A percentile compares a stretch with the other conserved stretches of the same genome.
Evolutionary conservation across 768 basidiomycete species (phyloP).

Genomic region (Lentinula raphanica): DNA sequence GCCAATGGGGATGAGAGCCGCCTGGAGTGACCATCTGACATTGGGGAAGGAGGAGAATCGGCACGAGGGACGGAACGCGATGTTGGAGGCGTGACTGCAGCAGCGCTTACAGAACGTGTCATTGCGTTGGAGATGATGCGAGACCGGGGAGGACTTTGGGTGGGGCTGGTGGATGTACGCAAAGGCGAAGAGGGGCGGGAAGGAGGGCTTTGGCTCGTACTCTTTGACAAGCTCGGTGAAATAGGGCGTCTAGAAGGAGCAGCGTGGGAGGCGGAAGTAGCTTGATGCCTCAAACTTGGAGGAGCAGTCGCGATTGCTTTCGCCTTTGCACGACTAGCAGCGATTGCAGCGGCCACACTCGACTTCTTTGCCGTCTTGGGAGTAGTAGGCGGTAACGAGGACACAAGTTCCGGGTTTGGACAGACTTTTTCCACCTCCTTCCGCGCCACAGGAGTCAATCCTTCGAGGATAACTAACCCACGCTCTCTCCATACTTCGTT

Average conservation of each 20-base stretch:
- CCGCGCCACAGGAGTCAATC: slow-evolving; percentile 60
- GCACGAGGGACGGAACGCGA: slow-evolving; percentile 40
- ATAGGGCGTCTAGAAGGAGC: slow-evolving; percentile 40
- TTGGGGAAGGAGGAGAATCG: slow-evolving; percentile 19
- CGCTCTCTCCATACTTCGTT: slow-evolving; percentile 69
- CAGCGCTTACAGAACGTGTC: slow-evolving; percentile 40
- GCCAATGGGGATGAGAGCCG: slow-evolving; percentile 50
- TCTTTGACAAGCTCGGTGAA: slow-evolving; percentile 38
- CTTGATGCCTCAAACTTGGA: slow-evolving; percentile 75
- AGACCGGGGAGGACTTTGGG: slow-evolving; percentile 41
- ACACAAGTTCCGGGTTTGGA: slow-evolving; percentile 49
- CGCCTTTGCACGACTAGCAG: slow-evolving; percentile 85
- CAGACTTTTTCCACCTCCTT: slow-evolving; percentile 87
- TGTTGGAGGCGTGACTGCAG: slow-evolving; percentile 28
- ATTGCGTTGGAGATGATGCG: slow-evolving; percentile 36
- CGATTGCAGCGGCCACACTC: slow-evolving; percentile 81
- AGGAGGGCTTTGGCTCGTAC: slow-evolving; percentile 21
- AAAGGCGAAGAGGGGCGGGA: slow-evolving; percentile 45
- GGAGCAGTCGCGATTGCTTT: slow-evolving; percentile 80
- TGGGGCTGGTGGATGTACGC: slow-evolving; percentile 42
- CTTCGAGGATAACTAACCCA: slow-evolving; percentile 56
- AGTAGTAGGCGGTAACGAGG: slow-evolving; percentile 39
- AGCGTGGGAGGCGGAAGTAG: slow-evolving; percentile 65
- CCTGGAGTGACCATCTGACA: slow-evolving; percentile 29
- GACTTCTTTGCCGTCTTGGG: slow-evolving; percentile 67